Base-by-base conservation (phyloP, 2,329 filamentous ascomycete genomes). In the Alternaria ethzedia region DNA sequence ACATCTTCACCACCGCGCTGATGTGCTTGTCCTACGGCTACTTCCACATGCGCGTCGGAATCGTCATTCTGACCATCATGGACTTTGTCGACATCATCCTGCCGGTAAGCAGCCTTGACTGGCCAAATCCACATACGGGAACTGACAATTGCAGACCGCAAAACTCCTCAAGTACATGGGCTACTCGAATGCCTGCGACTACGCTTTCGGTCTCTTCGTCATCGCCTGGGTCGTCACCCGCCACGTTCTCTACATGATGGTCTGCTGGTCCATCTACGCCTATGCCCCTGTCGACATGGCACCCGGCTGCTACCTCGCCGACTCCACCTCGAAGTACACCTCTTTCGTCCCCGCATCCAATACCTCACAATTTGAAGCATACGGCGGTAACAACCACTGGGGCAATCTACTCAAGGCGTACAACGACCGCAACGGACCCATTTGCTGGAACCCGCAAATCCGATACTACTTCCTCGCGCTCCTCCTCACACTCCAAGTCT, bases 121-220 rank as follows among this genome's bases (percentile, higher is more conserved):
- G n/a, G n/a, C n/a, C n/a, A n/a, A n/a, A n/a, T n/a, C n/a, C n/a
- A n/a, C n/a, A n/a, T n/a, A n/a, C n/a, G n/a, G n/a, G n/a, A 56
- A 55, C 68, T 70, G 49, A 70, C 68, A 66, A 57, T 59, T n/a
- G 7, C 51, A 96, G 93, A 83, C 89, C 28, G 96, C 96, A 71
- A 99, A 99, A 81, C 92, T 79, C 74, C 88, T 98, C 70, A 97
- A 97, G 80, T 99, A 98, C 78, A 83, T 94, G 55, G 91, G 91
- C 65, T 93, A 87, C 80, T 88, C 89, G 66, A 90, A 83, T 5
- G 81, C 90, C 57, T 97, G 94, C 83, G 96, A 98, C 77, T 82
- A 90, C 65, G 88, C 89, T 54, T 98, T 98, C 75, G 94, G 89
- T 41, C 78, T 95, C 25, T 97, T 98, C 81, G 91, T 98, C 82